Conservation (phyloP, 257 asterid species). For the Nicotiana sylvestris region DNA sequence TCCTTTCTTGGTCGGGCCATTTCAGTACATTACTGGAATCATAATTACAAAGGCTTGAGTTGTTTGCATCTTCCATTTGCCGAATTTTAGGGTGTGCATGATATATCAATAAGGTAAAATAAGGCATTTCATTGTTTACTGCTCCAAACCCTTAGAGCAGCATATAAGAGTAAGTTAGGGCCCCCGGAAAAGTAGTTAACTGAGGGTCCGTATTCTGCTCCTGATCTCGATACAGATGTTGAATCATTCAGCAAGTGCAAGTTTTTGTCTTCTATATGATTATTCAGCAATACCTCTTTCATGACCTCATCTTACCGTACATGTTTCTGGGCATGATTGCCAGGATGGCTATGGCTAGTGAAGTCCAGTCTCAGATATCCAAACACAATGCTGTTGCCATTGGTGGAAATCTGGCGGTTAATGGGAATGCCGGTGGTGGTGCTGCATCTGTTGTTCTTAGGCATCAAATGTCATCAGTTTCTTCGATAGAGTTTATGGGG, state of each 20-base stretch:
- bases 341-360: slow-evolving; percentile 97
- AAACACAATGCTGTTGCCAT: slow-evolving; percentile 55
- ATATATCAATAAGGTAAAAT: neutral
- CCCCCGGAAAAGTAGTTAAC: neutral
- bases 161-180: neutral
- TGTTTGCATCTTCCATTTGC: neutral
- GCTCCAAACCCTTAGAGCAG: neutral
- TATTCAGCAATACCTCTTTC: neutral
- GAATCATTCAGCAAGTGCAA: neutral
- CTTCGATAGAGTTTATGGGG: slow-evolving; percentile 71
- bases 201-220: neutral
- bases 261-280: neutral
- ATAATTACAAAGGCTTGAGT: neutral
- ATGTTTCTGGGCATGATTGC: slow-evolving; percentile 23
- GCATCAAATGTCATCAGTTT: slow-evolving; percentile 71
- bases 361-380: slow-evolving; percentile 74
- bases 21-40: neutral
- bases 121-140: neutral
- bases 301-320: slow-evolving; percentile 16
- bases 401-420: slow-evolving; percentile 83
- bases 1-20: neutral
- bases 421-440: slow-evolving; percentile 70
- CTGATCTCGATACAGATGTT: neutral
- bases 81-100: neutral
- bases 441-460: slow-evolving; percentile 68